phyloP scores from a whole-genome alignment of 2,329 filamentous ascomycete genomes.

The Trichoderma oligosporum region DNA sequence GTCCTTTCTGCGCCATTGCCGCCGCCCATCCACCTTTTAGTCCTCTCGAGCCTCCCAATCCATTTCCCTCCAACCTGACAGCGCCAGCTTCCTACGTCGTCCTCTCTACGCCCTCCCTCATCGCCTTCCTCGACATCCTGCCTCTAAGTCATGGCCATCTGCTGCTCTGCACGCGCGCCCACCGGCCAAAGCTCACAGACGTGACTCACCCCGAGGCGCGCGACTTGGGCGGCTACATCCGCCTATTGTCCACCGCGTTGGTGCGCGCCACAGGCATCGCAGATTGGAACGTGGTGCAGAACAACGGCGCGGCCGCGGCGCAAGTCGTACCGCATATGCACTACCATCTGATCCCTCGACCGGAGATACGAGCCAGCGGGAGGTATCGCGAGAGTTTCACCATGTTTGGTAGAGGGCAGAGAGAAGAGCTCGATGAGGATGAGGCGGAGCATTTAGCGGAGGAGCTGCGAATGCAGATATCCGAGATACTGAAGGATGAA shows the following conservation, averaged over 20 bases:
- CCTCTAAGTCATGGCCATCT: constrained; percentile 81
- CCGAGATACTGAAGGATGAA: constrained; percentile 45
- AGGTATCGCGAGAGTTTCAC: constrained; percentile 64
- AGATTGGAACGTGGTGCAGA: constrained; percentile 97
- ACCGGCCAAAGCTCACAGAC: constrained; percentile 75
- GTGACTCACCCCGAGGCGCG: constrained; percentile 59
- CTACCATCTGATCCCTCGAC: constrained; percentile 88
- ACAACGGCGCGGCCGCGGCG: constrained; percentile 84
- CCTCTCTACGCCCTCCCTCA: constrained; percentile 69
- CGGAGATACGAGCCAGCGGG: constrained; percentile 57
- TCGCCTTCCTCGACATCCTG: constrained; percentile 92
- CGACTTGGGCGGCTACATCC: constrained; percentile 65
- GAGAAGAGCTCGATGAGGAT: constrained; percentile 73
- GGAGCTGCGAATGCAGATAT: constrained; percentile 49
- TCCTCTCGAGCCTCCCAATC: constrained; percentile 41
- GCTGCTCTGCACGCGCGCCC: constrained; percentile 72
- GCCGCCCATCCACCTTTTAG: constrained; percentile 46
- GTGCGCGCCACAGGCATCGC: constrained; percentile 63
- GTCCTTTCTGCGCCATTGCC: constrained; percentile 62
- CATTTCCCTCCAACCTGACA: constrained; percentile 34
- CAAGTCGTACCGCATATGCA: constrained; percentile 93
- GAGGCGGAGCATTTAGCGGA: constrained; percentile 61
- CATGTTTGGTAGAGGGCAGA: constrained; percentile 73
- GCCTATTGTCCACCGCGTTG: constrained; percentile 69
- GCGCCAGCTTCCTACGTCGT: constrained; percentile 59